Evolutionary conservation across 73 alveolate species (phyloP).

Genomic region (Paramecium biaurelia): DNA sequence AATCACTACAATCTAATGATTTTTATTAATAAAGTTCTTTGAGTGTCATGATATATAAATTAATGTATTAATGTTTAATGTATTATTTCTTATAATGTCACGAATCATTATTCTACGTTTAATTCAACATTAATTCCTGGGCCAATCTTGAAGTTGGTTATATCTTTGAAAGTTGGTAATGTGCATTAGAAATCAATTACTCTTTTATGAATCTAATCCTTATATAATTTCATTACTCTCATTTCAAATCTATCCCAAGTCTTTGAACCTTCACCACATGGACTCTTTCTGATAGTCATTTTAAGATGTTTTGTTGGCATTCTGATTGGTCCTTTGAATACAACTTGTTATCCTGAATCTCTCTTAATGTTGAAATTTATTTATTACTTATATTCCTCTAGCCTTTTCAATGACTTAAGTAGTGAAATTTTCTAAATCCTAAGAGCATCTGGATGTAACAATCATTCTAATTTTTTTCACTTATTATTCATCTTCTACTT

Average conservation of each 20-base stretch:
- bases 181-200: conserved; percentile 88
- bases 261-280: conserved; percentile 97
- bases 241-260: conserved; percentile 95
- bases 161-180: conserved; percentile 85
- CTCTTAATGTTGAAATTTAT: background rate
- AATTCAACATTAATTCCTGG: conserved; percentile 93
- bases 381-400: conserved; percentile 11
- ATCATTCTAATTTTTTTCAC: conserved; percentile 45
- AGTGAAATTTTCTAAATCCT: conserved; percentile 57
- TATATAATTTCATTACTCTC: conserved; percentile 64
- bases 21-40: background rate
- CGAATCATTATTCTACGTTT: conserved; percentile 48
- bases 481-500: conserved; percentile 54
- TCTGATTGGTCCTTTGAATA: conserved; percentile 88
- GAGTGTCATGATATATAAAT: background rate
- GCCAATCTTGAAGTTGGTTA: conserved; percentile 89
- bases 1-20: background rate
- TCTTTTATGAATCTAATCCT: conserved; percentile 85
- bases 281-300: conserved; percentile 90
- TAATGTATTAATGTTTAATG: background rate
- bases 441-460: conserved; percentile 46
- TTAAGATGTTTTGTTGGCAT: conserved; percentile 90
- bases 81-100: conserved; percentile 24
- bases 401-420: conserved; percentile 59
- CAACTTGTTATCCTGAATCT: conserved; percentile 5